Base-by-base conservation (phyloP, 1,284 basidiomycete species). In the Sanghuangporus weigelae region DNA sequence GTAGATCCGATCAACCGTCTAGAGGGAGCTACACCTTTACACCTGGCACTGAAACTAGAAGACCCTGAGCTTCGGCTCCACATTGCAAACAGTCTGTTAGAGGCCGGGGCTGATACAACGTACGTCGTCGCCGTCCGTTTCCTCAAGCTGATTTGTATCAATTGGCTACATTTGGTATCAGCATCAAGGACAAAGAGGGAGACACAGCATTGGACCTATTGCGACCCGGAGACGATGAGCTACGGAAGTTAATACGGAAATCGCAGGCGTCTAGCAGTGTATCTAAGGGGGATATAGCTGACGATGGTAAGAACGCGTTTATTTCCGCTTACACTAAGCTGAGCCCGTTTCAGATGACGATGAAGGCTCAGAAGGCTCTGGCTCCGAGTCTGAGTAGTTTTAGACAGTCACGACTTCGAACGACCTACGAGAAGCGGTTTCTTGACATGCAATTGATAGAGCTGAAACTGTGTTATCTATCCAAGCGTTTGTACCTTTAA, bases 1-100 rank as follows among this genome's bases (percentile, higher is more conserved):
- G 92, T 95, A 59, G 93, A 96, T 72, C 82, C 87, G 19, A 80
- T 86, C 69, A 95, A 95, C 73, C 80, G 83, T 21, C 74, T 91
- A 38, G 85, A 89, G 46, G 83, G 84, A 8, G 86, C 89, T 42
- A 96, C 94, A 0, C 93, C 94, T 1, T 78, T 96, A 10, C 94
- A 96, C 73, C 81, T 93, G 19, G 93, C 93, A 0, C 79, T 92
- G 16, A 74, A 77, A 63, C 76, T 79, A 68, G 74, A 89, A 62
- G 81, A 93, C 63, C 77, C 78, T 6, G 86, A 87, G 48, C 75
- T 85, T 7, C 79, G 92, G 46, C 70, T 71, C 55, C 70, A 76
- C 57, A 73, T 88, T 63, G 84, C 90, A 23, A 80, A 84, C 67
- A 85, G 81, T 64, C 75, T 94, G 57, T 74, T 93, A 3, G 91